Evolutionary conservation across 495 filamentous ascomycete species (phyloP), one percentile per base, ranked within the genome.

Genomic region (Aspergillus mulundensis): DNA sequence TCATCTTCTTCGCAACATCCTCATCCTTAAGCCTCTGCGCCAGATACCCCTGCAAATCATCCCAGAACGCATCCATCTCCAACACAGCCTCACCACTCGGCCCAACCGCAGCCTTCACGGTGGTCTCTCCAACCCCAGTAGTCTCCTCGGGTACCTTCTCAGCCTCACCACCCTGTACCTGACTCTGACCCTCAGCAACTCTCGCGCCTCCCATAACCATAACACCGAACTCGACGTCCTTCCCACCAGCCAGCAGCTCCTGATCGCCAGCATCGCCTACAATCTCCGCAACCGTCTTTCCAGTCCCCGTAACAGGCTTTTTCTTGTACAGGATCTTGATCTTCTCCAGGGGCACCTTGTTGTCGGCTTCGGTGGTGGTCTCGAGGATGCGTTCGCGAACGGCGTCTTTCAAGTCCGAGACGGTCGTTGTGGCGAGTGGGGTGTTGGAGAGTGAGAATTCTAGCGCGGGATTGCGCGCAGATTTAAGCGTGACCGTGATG

Each of bases 311-410:
- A 0, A 88, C 82, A 1, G 91, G 91, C 71, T 96, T 96, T 69
- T 89, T 89, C 63, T 86, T 85, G 55, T 85, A 82, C 50, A 98
- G 73, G 0, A 98, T 68, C 71, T 91, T 90, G 54, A 98, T 81
- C 75, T 91, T 94, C 3, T 84, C 83, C 8, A 83, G 63, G 14
- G 69, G 53, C 15, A 71, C 71, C 36, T 64, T 67, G 39, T 69
- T 66, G 14, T 61, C 64, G 16, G 67, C 59, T 14, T 61, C 64
- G 18, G 67, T 59, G 15, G 56, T 53, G 56, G 16, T 50, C 18
- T 74, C 69, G 50, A 76, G 47, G 66, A 76, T 28, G 68, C 80
- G 63, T 77, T 68, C 66, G 0, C 70, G 71, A 38, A 97, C 73
- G 2, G 72, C 65, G 60, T 78, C 73, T 61, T 94, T 94, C 51